Evolutionary conservation across 441 rosid species (phyloP), one percentile per base, ranked within the genome.

Genomic region (Pelargonium myrrhifolium): DNA sequence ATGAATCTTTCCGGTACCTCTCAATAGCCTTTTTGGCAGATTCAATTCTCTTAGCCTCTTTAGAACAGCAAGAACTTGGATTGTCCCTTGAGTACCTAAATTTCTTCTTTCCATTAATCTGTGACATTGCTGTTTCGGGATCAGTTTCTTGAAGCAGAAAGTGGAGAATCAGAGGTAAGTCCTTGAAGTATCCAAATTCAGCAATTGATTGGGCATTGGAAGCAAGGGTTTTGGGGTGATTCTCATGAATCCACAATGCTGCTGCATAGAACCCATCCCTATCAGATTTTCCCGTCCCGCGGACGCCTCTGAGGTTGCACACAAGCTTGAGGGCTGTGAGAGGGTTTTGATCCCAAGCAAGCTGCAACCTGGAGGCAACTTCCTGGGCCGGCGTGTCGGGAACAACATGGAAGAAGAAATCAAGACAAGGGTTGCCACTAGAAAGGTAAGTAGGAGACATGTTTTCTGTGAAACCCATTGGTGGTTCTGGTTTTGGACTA

Each of bases 181-280:
- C 88, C 59, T 78, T 84, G 58, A 82, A 78, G 75, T 81, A 82
- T 0, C 90, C 86, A 53, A 86, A 84, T 0, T 49, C 66, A 0
- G 70, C 78, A 14, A 84, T 67, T 0, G 79, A 28, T 6, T 73
- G 78, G 37, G 75, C 75, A 43, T 82, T 86, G 64, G 82, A 77
- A 0, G 88, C 85, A 0, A 86, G 74, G 3, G 88, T 86, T 68
- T 78, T 78, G 5, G 90, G 90, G 72, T 82, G 83, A 61, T 78
- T 11, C 22, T 70, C 55, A 20, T 82, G 86, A 8, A 86, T 73
- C 88, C 88, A 86, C 14, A 78, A 43, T 1, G 85, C 85, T 10
- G 80, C 84, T 3, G 77, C 70, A 56, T 81, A 80, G 73, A 82
- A 86, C 49, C 88, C 86, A 68, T 81, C 82, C 71, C 79, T 84